A percentile compares a stretch with the other conserved stretches of the same genome.
Conservation (phyloP, 371 early-diverging fungal genomes). For the Rhizopus stolonifer region DNA sequence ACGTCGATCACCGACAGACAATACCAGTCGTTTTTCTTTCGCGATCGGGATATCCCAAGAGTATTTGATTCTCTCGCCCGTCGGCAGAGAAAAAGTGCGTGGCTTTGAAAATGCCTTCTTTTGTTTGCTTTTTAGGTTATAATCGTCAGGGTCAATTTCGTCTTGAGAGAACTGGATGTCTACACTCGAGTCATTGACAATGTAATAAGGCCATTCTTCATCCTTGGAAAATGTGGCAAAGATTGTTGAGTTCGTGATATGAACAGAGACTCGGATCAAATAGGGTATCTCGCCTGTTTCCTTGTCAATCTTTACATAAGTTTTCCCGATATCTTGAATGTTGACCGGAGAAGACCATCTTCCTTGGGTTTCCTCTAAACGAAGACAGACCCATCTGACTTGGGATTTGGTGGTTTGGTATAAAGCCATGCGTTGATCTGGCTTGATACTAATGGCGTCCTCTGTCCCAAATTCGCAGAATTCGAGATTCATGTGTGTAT, state of each 20-base stretch:
- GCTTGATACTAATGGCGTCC: slow-evolving; percentile 24
- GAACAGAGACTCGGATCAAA: slow-evolving; percentile 74
- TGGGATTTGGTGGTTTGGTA: slow-evolving; percentile 46
- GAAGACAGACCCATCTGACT: slow-evolving; percentile 55
- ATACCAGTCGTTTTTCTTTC: slow-evolving; percentile 65
- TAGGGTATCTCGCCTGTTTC: slow-evolving; percentile 49
- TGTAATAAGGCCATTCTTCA: slow-evolving; percentile 86
- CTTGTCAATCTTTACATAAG: slow-evolving; percentile 73
- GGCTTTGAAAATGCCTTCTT: slow-evolving; percentile 28
- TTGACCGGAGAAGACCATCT: slow-evolving; percentile 79
- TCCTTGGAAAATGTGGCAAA: slow-evolving; percentile 80
- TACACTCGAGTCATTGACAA: slow-evolving; percentile 78
- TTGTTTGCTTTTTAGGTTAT: slow-evolving; percentile 30
- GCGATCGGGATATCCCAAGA: slow-evolving; percentile 93
- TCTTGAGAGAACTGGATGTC: slow-evolving; percentile 79
- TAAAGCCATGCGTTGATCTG: slow-evolving; percentile 54
- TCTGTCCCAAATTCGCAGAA: slow-evolving; percentile 54
- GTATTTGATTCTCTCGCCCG: slow-evolving; percentile 62
- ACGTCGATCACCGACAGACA: slow-evolving; percentile 69
- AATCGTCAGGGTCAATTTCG: slow-evolving; percentile 29
- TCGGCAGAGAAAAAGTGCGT: slow-evolving; percentile 18
- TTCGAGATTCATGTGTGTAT: slow-evolving; percentile 54
- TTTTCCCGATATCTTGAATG: slow-evolving; percentile 82
- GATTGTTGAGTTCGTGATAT: slow-evolving; percentile 82
- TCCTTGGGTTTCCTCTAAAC: slow-evolving; percentile 38